These are phyloP conservation scores for Heterobasidion irregulare DNA, from an alignment of 1,284 basidiomycete genomes.

Conservation along the genomic window DNA sequence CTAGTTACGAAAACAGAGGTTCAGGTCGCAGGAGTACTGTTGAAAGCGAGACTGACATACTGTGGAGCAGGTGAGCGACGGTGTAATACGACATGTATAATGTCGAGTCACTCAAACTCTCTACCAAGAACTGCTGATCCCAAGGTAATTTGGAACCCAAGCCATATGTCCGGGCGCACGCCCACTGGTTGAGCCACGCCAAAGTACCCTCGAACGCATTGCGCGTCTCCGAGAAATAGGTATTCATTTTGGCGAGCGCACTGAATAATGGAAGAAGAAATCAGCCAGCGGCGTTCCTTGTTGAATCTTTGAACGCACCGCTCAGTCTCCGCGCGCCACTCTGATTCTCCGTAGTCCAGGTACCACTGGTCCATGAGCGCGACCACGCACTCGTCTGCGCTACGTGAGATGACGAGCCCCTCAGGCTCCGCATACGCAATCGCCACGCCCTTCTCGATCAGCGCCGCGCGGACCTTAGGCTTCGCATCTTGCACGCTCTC, in stretches of 20 bases:
- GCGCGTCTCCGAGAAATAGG: slow-evolving; percentile 84
- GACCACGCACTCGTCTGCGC: slow-evolving; percentile 94
- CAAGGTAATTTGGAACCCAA: slow-evolving; percentile 95
- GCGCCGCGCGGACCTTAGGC: slow-evolving; percentile 75
- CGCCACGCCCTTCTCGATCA: slow-evolving; percentile 77
- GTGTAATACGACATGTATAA: slow-evolving; percentile 99
- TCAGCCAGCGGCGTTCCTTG: slow-evolving; percentile 3
- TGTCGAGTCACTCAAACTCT: slow-evolving; percentile 95
- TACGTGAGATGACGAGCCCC: slow-evolving; percentile 83
- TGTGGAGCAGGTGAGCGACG: slow-evolving; percentile 83
- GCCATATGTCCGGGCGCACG: slow-evolving; percentile 95
- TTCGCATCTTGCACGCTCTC: slow-evolving; percentile 87
- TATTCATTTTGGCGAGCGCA: slow-evolving; percentile 82
- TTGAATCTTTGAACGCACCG: slow-evolving; percentile 40
- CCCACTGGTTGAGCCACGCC: slow-evolving; percentile 98
- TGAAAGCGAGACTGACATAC: slow-evolving; percentile 25
- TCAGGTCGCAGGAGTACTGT: neutral
- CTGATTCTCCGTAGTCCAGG: slow-evolving; percentile 90
- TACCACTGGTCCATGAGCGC: slow-evolving; percentile 99
- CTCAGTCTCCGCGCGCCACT: slow-evolving; percentile 84
- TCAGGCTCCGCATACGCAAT: slow-evolving; percentile 96
- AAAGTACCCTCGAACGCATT: slow-evolving; percentile 90
- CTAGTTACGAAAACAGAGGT: slow-evolving; percentile 25
- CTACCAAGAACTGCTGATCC: slow-evolving; percentile 96
- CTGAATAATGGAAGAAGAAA: slow-evolving; percentile 27